phyloP scores from a whole-genome alignment of 1,139 yeast genomes.

The Debaryomyces udenii region DNA sequence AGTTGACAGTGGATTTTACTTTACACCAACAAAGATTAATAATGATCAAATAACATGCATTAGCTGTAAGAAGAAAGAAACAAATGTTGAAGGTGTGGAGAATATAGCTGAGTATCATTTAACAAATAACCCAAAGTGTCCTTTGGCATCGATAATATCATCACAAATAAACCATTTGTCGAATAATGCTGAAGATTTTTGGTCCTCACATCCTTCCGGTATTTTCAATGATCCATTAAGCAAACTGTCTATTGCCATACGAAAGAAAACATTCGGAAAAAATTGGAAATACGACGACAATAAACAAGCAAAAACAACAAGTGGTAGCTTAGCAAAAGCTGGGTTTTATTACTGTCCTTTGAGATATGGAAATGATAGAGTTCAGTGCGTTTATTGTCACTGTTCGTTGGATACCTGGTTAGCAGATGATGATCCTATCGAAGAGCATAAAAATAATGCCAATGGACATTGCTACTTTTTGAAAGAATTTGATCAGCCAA shows the following conservation, averaged over 20 bases:
- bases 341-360: conserved; percentile 58
- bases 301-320: conserved; percentile 40
- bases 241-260: conserved; percentile 38
- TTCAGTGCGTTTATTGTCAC: conserved; percentile 71
- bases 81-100: conserved; percentile 32
- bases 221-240: conserved; percentile 32
- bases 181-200: conserved; percentile 15
- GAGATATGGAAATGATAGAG: conserved; percentile 58
- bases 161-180: conserved; percentile 21
- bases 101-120: conserved; percentile 50
- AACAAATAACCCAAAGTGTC: conserved; percentile 49
- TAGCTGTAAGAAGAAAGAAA: conserved; percentile 56
- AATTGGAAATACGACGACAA: conserved; percentile 57
- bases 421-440: conserved; percentile 61
- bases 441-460: conserved; percentile 51
- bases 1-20: conserved; percentile 72
- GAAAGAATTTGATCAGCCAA: conserved; percentile 12
- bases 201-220: conserved; percentile 22
- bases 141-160: conserved; percentile 38
- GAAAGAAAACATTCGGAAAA: conserved; percentile 54
- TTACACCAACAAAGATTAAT: conserved; percentile 54
- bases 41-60: conserved; percentile 61
- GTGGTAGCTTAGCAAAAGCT: conserved; percentile 44
- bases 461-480: conserved; percentile 53
- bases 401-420: conserved; percentile 76